These are phyloP conservation scores for Lycium barbarum DNA, from an alignment of 257 asterid genomes.

Conservation along the genomic window DNA sequence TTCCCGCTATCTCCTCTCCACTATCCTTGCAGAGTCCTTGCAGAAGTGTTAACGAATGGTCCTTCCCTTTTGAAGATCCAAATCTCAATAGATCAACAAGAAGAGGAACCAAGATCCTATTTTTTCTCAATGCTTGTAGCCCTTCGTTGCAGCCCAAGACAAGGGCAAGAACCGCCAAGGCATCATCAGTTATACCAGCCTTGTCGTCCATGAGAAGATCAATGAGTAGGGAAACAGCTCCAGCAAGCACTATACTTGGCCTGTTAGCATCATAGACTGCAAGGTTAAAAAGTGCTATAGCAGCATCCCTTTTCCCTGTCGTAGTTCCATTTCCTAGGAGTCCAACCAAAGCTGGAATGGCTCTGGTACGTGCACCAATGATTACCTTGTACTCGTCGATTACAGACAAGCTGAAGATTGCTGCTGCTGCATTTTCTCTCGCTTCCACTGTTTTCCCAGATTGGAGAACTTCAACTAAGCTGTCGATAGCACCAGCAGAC, in stretches of 20 bases:
- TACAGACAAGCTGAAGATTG: constrained; percentile 79
- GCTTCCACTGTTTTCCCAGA: constrained; percentile 76
- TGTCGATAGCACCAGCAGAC: constrained; percentile 79
- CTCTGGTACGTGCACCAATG: constrained; percentile 67
- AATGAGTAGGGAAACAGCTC: constrained; percentile 78
- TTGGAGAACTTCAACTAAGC: constrained; percentile 58
- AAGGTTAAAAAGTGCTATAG: constrained; percentile 81
- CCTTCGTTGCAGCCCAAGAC: constrained; percentile 72
- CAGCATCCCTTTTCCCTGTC: constrained; percentile 84
- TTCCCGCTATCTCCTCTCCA: constrained; percentile 75
- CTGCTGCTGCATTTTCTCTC: constrained; percentile 88
- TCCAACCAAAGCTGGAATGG: constrained; percentile 69
- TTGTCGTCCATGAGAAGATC: constrained; percentile 71
- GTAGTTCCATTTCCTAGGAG: constrained; percentile 75
- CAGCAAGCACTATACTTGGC: constrained; percentile 53
- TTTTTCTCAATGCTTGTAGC: constrained; percentile 67
- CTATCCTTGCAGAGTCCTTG: constrained; percentile 80
- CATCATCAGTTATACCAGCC: constrained; percentile 87
- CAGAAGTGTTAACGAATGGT: constrained; percentile 75
- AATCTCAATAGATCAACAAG: constrained; percentile 83
- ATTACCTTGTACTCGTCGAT: constrained; percentile 64
- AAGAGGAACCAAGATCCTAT: constrained; percentile 62
- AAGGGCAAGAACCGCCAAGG: constrained; percentile 72
- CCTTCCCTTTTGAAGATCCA: constrained; percentile 83
- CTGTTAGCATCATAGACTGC: constrained; percentile 63